phyloP scores from a whole-genome alignment of 306 rosid genomes.

The Castanospermum australe region DNA sequence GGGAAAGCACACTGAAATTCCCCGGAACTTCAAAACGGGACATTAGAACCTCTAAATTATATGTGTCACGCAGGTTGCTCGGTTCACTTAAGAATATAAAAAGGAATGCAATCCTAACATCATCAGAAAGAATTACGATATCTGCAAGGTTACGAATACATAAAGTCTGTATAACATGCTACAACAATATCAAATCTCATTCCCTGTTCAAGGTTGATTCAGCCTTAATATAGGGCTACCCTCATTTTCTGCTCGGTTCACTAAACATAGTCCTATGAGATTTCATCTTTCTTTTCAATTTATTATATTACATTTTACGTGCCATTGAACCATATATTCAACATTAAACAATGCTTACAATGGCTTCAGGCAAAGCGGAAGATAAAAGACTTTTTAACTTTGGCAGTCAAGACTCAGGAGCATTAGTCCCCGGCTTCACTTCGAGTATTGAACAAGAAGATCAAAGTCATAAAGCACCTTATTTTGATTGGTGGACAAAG shows the following conservation, averaged over 20 bases:
- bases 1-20: neutral
- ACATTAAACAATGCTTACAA: neutral
- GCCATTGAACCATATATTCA: neutral
- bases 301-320: neutral
- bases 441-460: too few species aligned
- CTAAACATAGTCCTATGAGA: too few species aligned
- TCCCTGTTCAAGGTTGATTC: neutral
- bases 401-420: too few species aligned
- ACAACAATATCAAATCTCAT: neutral
- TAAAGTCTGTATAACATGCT: neutral
- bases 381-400: too few species aligned
- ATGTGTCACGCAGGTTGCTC: neutral
- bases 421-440: too few species aligned
- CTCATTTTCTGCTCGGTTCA: neutral
- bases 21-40: neutral
- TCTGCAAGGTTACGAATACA: neutral
- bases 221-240: neutral
- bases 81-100: conserved; percentile 19
- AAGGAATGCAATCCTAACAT: neutral
- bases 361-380: too few species aligned
- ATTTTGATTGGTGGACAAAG: too few species aligned
- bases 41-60: neutral
- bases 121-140: neutral
- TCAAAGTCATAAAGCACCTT: too few species aligned
- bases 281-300: neutral